Base-by-base conservation (phyloP, 2,329 filamentous ascomycete species). In the Paracoccidioides lutzii region DNA sequence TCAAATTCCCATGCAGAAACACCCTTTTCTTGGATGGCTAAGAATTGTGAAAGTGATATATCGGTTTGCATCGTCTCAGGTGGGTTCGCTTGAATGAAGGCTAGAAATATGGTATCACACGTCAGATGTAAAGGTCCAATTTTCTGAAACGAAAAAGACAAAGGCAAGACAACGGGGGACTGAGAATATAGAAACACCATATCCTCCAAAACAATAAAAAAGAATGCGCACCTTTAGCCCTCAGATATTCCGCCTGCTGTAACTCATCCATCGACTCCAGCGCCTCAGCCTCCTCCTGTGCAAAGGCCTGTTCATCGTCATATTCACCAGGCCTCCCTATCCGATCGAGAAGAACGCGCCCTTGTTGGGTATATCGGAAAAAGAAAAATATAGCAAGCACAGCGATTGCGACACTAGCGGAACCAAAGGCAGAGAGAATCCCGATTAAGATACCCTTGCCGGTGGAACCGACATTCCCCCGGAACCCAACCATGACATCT, bases 1-100 rank as follows among this genome's bases (percentile, higher is more conserved):
- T 97, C 93, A 66, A 98, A 98, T 71, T 98, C 93, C 93, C 93
- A 98, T 5, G 93, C 93, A 4, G 93, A 95, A n/a, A 98, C 91
- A 52, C 93, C 93, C 72, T 98, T 98, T 75, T 98, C 93, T 75
- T 98, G 93, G 62, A 98, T 98, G 44, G 93, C 93, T 57, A 98
- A 80, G 69, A 95, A 97, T 70, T 98, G 93, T 40, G 93, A 97
- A 60, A 98, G 76, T 28, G 93, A 97, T 61, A 98, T 98, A 68
- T 98, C 93, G 62, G 93, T 97, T 66, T 93, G 90, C 57, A 91
- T 76, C 6, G 93, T 97, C 71, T 98, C 93, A 61, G 93, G 90
- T 3, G 91, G 93, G 67, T 97, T 96, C 55, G 85, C 88, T 70
- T 93, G 85, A 59, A 96, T 83, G 68, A 95, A 98, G 37, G 91